Percentiles rank a stretch among this genome's conserved stretches.
These are phyloP conservation scores for Nephelium lappaceum DNA, from an alignment of 345 rosid genomes.

Conservation along the genomic window DNA sequence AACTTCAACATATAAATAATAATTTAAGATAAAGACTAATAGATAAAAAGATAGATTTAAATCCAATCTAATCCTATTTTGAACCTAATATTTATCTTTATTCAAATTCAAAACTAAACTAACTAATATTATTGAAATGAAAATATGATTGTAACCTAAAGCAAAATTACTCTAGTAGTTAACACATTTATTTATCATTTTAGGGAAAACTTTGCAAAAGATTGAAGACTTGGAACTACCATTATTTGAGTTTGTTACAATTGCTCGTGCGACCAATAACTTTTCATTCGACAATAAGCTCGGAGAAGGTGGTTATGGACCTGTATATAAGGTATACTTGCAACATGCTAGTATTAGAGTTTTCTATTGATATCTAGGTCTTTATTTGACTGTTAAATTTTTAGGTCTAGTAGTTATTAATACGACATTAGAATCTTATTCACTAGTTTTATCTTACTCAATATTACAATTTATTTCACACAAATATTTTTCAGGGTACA, in stretches of 20 bases:
- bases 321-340: conserved; percentile 27
- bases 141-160: background rate
- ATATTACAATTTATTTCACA: background rate
- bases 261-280: conserved; percentile 29
- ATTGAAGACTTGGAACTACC: conserved; percentile 28
- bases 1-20: too few relatives aligned
- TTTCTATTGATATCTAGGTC: too few relatives aligned
- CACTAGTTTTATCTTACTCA: background rate
- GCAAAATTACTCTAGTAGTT: background rate
- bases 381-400: too few relatives aligned
- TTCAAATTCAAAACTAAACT: too few relatives aligned
- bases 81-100: too few relatives aligned
- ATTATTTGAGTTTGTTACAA: conserved; percentile 18
- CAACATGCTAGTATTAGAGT: background rate
- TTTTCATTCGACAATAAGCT: conserved; percentile 25
- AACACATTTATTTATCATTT: background rate
- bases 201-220: background rate
- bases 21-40: too few relatives aligned
- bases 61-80: too few relatives aligned
- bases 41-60: too few relatives aligned
- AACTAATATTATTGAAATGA: too few relatives aligned
- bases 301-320: conserved; percentile 42
- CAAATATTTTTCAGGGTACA: conserved; percentile 12
- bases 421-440: too few relatives aligned
- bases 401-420: too few relatives aligned